Percentiles rank a stretch among this genome's conserved stretches.
Conservation (phyloP, 345 rosid genomes). For the Eucalyptus melliodora region DNA sequence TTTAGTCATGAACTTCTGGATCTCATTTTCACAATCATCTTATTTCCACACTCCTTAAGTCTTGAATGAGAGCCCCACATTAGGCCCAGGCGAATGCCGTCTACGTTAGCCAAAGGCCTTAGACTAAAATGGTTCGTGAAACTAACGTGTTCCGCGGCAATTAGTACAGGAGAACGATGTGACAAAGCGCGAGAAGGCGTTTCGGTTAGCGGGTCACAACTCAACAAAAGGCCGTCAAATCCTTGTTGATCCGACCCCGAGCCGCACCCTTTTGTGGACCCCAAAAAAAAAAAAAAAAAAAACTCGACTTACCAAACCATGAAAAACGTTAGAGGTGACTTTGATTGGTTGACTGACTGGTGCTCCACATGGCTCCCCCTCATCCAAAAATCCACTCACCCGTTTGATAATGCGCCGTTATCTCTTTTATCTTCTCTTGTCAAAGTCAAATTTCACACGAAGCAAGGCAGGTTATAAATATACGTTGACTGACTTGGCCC, state of each 20-base stretch:
- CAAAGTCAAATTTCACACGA: too few relatives aligned
- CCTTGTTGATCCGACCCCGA: not conserved
- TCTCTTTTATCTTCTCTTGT: too few relatives aligned
- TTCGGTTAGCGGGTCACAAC: not conserved
- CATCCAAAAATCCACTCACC: not conserved
- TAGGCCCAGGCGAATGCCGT: not conserved
- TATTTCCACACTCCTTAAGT: not conserved
- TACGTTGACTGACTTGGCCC: too few relatives aligned
- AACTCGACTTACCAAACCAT: not conserved
- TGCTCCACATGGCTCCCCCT: not conserved
- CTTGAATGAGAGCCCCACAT: not conserved
- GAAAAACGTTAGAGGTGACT: not conserved
- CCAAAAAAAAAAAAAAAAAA: accelerated
- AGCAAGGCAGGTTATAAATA: too few relatives aligned
- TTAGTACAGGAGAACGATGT: not conserved
- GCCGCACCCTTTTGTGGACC: not conserved
- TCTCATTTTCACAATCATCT: not conserved
- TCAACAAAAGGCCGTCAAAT: not conserved
- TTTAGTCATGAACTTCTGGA: not conserved
- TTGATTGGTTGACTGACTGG: not conserved
- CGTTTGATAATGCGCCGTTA: not conserved
- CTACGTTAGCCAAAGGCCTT: not conserved
- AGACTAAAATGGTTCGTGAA: not conserved
- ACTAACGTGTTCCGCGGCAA: not conserved
- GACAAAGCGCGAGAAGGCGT: not conserved